Evolutionary conservation across 345 rosid species (phyloP), one percentile per base, ranked within the genome.

Genomic region (Sonneratia caseolaris): DNA sequence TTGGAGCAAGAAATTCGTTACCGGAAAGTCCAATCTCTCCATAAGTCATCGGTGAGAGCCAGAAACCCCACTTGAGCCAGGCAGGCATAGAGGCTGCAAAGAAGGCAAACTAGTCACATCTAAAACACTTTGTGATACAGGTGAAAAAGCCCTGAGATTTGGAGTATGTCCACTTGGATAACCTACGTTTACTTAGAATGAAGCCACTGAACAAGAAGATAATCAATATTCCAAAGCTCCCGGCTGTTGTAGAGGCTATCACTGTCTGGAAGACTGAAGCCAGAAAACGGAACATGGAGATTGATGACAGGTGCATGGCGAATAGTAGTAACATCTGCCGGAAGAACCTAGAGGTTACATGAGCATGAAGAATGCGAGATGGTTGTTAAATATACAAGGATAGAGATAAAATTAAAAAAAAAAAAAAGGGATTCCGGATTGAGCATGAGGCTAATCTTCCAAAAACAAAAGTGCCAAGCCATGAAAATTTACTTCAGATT

Each of bases 51-150:
- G 98, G 98, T 45, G 81, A 82, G 37, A 87, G 71, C 98, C 98
- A 90, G 65, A 89, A 92, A 7, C 82, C 88, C 98, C 98, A 90
- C 36, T 73, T 76, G 79, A 90, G 71, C 96, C 96, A 92, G 47
- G 19, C 73, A 37, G 96, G 92, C 91, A 90, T 87, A 7, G 81
- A 75, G 35, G 88, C 96, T 92, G 89, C 78, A 82, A 7, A 55
- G 66, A 72, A 62, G 66, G 32, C 2, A 8, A 62, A 9, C 37
- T 1, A 27, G 38, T 62, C 66, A 27, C 2, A 35, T 62, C 32
- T 2, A 10, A 57, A 24, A n/a, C 35, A 24, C 9, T 4, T n/a
- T 57, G 1, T 37, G 11, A 37, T 7, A 37, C 12, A 65, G 7
- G 7, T 24, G 43, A 11, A 3, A 65, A 3, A 35, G 18, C 32